phyloP scores from a whole-genome alignment of 2,329 filamentous ascomycete genomes.

The Neonectria neomacrospora region DNA sequence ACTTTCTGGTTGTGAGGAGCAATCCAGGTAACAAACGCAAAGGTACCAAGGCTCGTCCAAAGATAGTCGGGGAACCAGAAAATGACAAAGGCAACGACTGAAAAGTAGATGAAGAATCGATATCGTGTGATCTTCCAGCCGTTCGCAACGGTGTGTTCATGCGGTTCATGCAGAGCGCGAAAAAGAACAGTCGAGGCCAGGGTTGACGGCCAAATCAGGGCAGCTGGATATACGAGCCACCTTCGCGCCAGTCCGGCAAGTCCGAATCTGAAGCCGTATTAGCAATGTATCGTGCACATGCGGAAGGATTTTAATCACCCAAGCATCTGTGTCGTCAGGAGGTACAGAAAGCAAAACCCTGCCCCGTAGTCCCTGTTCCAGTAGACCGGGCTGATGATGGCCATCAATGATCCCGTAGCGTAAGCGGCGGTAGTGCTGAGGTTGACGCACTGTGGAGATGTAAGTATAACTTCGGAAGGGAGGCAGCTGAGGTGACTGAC shows the following conservation, averaged over 20 bases:
- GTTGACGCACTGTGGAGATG: conserved; percentile 3
- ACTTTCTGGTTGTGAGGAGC: conserved; percentile 25
- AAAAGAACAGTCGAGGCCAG: conserved; percentile 22
- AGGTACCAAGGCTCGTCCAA: conserved; percentile 22
- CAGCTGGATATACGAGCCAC: conserved; percentile 23
- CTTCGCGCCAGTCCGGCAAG: conserved; percentile 23
- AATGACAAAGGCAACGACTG: conserved; percentile 13
- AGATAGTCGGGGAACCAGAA: conserved; percentile 27
- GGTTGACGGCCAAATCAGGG: conserved; percentile 23
- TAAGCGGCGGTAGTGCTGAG: conserved; percentile 19
- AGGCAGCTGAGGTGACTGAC: background rate
- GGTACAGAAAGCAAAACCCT: conserved; percentile 23
- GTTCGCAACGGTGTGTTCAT: conserved; percentile 13
- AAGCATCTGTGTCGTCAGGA: conserved; percentile 26
- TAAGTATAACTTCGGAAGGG: background rate
- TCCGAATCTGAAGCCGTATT: conserved; percentile 5
- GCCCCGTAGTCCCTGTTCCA: conserved; percentile 26
- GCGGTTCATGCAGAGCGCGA: conserved; percentile 18
- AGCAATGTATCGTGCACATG: background rate
- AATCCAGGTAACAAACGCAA: conserved; percentile 24
- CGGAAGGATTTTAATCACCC: background rate
- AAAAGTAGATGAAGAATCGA: conserved; percentile 20
- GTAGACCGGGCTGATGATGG: conserved; percentile 24
- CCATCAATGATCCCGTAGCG: conserved; percentile 23
- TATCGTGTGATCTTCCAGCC: conserved; percentile 19